Evolutionary conservation across 177 flowering plant species (phyloP), one percentile per base, ranked within the genome.

Genomic region (Telopea speciosissima): DNA sequence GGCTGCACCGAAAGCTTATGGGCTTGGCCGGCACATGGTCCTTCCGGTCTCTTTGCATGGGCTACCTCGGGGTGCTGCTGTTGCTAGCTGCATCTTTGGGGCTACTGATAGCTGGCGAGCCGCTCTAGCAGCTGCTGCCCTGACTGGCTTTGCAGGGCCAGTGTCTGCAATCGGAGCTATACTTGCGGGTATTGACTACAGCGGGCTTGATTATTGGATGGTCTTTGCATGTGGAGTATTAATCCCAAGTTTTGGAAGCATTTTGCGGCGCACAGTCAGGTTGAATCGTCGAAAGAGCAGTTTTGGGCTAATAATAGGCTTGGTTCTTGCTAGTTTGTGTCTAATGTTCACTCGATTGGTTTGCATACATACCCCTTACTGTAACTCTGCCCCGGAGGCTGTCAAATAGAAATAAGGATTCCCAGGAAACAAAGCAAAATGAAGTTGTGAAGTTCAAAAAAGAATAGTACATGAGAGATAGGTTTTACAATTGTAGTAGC

Each of bases 361-460:
- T 33, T 92, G 97, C 84, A 78, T 92, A 86, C 92, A 89, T 81
- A 94, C 99, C 1, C 91, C 95, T 31, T 94, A 92, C 78, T 92
- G 99, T 78, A 89, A 94, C 73, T 90, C 97, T 21, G 99, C 99
- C 0, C 97, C 98, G 0, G 98, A 94, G 79, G 98, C 98, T 66
- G 96, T 94, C 49, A 85, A 88, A 79, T 91, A 74, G 6, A 36
- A 36, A 36, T 6, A 36, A 0, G 5, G 7, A 36, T 2, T 6
- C 40, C 7, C 40, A 36, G 40, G 40, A 36, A 36, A 36, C 40
- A 36, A 36, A 36, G 7, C 9, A 36, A 36, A 36, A 36, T 36
- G 40, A 49, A 16, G 54, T 49, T 49, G 54, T 36, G 9, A 36
- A 36, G 40, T 36, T 36, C 0, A 8, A 5, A 5, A 36, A 36